Conservation (phyloP, 2,329 filamentous ascomycete species). For the Monosporascus sp. region DNA sequence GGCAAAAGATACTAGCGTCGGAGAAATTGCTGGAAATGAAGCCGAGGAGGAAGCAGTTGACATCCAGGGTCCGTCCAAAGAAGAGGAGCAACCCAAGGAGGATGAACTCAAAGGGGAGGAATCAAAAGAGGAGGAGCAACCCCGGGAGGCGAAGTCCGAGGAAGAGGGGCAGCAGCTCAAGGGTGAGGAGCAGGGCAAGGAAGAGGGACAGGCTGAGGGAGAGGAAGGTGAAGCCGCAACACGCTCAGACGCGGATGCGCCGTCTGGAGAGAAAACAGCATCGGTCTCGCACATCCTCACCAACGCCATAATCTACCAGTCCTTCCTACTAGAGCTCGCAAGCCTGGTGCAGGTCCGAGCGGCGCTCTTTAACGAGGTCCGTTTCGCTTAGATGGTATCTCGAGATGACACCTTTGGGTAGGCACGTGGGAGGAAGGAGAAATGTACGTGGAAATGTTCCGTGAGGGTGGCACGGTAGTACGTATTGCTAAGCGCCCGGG, state of each 20-base stretch:
- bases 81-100: slow-evolving; percentile 11
- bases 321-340: slow-evolving; percentile 73
- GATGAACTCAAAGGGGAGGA: slow-evolving; percentile 19
- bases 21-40: slow-evolving; percentile 14
- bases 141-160: slow-evolving; percentile 13
- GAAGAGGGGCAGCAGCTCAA: slow-evolving; percentile 6
- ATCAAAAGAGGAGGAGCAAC: slow-evolving; percentile 21
- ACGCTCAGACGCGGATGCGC: slow-evolving; percentile 13
- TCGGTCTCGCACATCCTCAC: slow-evolving; percentile 76
- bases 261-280: slow-evolving; percentile 39
- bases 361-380: slow-evolving; percentile 71
- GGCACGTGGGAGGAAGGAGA: not conserved
- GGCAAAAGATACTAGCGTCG: slow-evolving; percentile 10
- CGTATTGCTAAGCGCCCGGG: no score
- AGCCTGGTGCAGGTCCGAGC: slow-evolving; percentile 71
- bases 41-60: slow-evolving; percentile 9
- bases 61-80: slow-evolving; percentile 16
- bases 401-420: no score
- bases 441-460: not conserved
- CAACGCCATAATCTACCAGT: slow-evolving; percentile 74
- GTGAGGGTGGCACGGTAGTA: no score
- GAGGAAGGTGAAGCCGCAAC: slow-evolving; percentile 16
- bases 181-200: slow-evolving; percentile 18
- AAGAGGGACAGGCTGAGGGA: slow-evolving; percentile 19
- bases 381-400: slow-evolving; percentile 41